Conservation (phyloP, 768 basidiomycete species). For the Serpula lacrymans region DNA sequence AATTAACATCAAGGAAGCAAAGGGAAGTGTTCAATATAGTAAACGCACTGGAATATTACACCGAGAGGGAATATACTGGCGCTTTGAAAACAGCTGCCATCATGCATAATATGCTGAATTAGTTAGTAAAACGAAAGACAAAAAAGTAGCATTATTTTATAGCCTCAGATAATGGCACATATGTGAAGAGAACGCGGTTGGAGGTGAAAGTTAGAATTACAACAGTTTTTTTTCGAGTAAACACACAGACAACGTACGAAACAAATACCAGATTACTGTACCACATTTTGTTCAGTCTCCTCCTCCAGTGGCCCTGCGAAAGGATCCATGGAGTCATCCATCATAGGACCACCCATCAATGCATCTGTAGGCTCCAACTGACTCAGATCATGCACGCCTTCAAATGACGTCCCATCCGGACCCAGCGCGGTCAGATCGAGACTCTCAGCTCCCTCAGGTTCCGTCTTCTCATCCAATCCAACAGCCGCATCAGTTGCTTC, state of each 20-base stretch:
- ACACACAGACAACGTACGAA: too few relatives aligned
- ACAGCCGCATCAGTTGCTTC: conserved; percentile 41
- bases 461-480: conserved; percentile 29
- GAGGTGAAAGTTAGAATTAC: not conserved
- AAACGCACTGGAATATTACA: too few relatives aligned
- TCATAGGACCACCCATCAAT: conserved; percentile 55
- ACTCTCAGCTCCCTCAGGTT: conserved; percentile 38
- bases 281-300: not conserved
- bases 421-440: conserved; percentile 65
- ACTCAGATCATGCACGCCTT: conserved; percentile 48
- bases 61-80: too few relatives aligned
- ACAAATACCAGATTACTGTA: not conserved
- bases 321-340: conserved; percentile 60
- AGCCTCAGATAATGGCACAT: too few relatives aligned
- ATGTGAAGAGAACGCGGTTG: not conserved
- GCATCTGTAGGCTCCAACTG: conserved; percentile 53
- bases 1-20: too few relatives aligned
- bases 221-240: conserved; percentile 2
- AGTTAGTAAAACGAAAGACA: too few relatives aligned
- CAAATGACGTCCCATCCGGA: conserved; percentile 61
- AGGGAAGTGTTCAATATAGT: too few relatives aligned
- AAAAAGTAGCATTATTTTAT: too few relatives aligned
- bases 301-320: too few relatives aligned
- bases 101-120: too few relatives aligned
- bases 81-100: too few relatives aligned